Evolutionary conservation across 305 asterid genomes (phyloP), one percentile per base, ranked within the genome.

Genomic region (Caryopteris hybrid): DNA sequence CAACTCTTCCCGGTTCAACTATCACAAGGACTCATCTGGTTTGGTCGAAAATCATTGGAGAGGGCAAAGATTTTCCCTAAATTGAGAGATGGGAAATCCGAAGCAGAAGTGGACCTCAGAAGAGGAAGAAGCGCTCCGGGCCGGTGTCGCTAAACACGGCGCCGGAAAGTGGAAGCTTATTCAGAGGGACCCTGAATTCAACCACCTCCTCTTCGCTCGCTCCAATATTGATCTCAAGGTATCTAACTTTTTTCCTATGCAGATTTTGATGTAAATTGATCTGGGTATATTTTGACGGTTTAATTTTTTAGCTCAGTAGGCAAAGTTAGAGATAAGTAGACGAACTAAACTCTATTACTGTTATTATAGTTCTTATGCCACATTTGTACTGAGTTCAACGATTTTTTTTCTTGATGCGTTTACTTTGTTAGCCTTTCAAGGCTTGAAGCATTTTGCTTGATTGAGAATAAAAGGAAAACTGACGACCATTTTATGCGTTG

Each of bases 171-270:
- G 99, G 99, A 90, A 88, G 70, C 75, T 76, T 20, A 93, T 93
- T 36, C 95, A 85, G 68, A 78, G 86, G 29, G 98, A 92, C 79
- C 97, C 97, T 1, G 95, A 88, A 47, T 92, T 89, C 79, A 83
- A 83, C 77, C 88, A 76, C 64, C 79, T 84, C 23, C 96, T 92
- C 20, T 75, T 45, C 71, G 79, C 96, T 67, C 96, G 97, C 80
- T 88, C 98, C 68, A 92, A 90, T 80, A 88, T 92, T 71, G 98
- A 92, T 81, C 96, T 92, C 77, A 92, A 92, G 92, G 98, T 92
- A 5, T 36, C 41, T 36, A 8, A 31, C 5, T 31, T 0, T 1
- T 5, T 31, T 31, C 36, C 36, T 31, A 8, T 31, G 5, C 36
- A 31, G 36, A 31, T 31, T 31, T 31, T 31, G 36, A 8, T 1